These are phyloP conservation scores for Ampelocalamus luodianensis DNA, from an alignment of 176 grass and related monocot species.

Conservation along the genomic window DNA sequence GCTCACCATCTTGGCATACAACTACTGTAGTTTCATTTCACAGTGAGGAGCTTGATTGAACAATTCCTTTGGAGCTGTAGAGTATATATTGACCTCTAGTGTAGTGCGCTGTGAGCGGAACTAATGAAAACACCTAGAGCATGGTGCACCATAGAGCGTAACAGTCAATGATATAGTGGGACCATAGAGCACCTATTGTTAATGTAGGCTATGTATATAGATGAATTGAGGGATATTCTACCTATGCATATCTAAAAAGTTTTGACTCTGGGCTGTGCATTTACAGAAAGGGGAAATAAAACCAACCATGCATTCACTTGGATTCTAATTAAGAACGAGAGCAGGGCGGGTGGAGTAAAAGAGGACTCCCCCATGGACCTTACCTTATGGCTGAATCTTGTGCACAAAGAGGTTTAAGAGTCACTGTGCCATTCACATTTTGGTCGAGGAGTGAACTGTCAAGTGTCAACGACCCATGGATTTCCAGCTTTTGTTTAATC, in stretches of 20 bases:
- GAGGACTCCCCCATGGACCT: not conserved
- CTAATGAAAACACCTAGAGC: not conserved
- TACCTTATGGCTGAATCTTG: not conserved
- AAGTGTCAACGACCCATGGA: not conserved
- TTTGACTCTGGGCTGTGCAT: not conserved
- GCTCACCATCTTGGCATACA: not conserved
- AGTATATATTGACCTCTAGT: constrained; percentile 10
- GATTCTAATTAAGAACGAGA: not conserved
- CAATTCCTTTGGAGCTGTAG: not conserved
- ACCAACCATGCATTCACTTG: not conserved
- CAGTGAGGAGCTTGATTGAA: not conserved
- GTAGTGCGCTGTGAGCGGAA: not conserved
- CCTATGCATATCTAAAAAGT: not conserved
- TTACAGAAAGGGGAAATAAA: not conserved
- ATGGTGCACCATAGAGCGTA: not conserved
- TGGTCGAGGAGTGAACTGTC: not conserved
- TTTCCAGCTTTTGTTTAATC: constrained; percentile 7
- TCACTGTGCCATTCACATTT: not conserved
- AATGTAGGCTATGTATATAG: not conserved
- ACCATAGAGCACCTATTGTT: not conserved
- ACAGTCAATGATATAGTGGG: not conserved
- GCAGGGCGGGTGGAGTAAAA: not conserved
- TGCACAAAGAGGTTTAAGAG: not conserved
- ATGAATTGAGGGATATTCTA: not conserved
- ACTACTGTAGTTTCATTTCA: not conserved